Evolutionary conservation across 495 filamentous ascomycete species (phyloP).

Genomic region (Copromyces sp.): DNA sequence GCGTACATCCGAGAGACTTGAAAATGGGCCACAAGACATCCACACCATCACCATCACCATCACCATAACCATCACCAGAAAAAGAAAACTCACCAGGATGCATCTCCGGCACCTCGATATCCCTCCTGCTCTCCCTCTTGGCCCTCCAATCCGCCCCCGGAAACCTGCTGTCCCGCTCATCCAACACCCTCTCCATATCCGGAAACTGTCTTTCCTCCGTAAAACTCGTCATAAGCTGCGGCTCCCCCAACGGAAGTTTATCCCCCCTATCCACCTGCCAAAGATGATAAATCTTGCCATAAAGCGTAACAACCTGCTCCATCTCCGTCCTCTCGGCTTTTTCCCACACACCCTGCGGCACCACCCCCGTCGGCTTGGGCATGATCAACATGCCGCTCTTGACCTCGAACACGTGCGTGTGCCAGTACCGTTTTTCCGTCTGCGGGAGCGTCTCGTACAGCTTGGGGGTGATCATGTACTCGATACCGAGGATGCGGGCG

Average conservation of each 20-base stretch:
- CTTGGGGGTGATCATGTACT: conserved; percentile 79
- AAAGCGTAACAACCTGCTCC: conserved; percentile 57
- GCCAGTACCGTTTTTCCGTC: conserved; percentile 67
- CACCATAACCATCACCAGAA: too few species aligned
- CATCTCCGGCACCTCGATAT: conserved; percentile 47
- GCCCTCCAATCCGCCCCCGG: conserved; percentile 42
- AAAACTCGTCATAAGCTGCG: conserved; percentile 71
- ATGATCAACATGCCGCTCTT: conserved; percentile 80
- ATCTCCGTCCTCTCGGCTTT: conserved; percentile 70
- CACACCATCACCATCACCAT: not conserved
- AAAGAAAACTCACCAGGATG: conserved; percentile 37
- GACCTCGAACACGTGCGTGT: conserved; percentile 77
- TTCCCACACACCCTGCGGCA: conserved; percentile 57
- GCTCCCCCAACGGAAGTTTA: conserved; percentile 59
- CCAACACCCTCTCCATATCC: conserved; percentile 49
- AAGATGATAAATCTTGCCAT: conserved; percentile 85
- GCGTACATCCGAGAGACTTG: not conserved
- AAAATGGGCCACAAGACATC: not conserved
- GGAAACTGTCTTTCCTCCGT: conserved; percentile 45
- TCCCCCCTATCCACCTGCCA: conserved; percentile 85
- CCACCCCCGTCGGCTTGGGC: conserved; percentile 48
- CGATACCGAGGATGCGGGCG: conserved; percentile 72
- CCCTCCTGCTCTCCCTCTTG: conserved; percentile 55
- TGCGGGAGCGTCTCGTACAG: conserved; percentile 55
- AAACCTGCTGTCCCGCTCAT: conserved; percentile 57